Evolutionary conservation across 805 yeast genomes (phyloP).

Genomic region (Yarrowia sp.): DNA sequence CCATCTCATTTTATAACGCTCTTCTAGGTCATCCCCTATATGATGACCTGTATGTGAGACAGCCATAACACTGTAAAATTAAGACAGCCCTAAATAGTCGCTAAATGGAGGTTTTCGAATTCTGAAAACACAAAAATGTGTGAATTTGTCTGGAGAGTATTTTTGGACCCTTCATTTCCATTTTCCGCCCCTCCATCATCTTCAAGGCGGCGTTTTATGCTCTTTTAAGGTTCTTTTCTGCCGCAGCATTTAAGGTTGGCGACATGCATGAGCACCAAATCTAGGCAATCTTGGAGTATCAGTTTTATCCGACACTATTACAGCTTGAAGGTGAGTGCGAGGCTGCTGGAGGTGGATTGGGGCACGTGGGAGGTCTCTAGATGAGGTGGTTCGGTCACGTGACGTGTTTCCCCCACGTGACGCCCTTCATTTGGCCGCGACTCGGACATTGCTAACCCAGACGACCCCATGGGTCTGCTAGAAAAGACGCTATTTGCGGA

Average conservation of each 20-base stretch:
- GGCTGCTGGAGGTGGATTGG: not conserved
- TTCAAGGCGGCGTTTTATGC: not conserved
- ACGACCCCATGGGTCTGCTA: constrained; percentile 34
- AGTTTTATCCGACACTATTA: constrained; percentile 15
- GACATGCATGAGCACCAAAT: constrained; percentile 20
- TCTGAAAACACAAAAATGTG: no score
- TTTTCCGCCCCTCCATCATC: not conserved
- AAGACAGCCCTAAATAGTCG: not conserved
- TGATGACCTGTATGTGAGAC: not conserved
- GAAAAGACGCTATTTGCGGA: constrained; percentile 12
- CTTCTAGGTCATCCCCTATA: not conserved
- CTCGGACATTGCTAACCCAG: constrained; percentile 4
- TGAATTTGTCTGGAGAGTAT: no score
- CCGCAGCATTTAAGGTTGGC: not conserved
- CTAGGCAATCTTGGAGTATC: not conserved
- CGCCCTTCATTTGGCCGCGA: not conserved
- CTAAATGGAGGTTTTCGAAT: not conserved
- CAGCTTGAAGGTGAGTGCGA: constrained; percentile 19
- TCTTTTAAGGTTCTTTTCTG: not conserved
- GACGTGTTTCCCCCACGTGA: not conserved
- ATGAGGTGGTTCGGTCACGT: not conserved
- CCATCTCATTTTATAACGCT: not conserved
- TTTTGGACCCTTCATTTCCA: not conserved
- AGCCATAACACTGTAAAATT: not conserved
- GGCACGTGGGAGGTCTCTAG: not conserved